Percentiles rank a stretch among this genome's conserved stretches.
These are phyloP conservation scores for Xylaria sp. DNA, from an alignment of 2,329 filamentous ascomycete species.

Conservation along the genomic window DNA sequence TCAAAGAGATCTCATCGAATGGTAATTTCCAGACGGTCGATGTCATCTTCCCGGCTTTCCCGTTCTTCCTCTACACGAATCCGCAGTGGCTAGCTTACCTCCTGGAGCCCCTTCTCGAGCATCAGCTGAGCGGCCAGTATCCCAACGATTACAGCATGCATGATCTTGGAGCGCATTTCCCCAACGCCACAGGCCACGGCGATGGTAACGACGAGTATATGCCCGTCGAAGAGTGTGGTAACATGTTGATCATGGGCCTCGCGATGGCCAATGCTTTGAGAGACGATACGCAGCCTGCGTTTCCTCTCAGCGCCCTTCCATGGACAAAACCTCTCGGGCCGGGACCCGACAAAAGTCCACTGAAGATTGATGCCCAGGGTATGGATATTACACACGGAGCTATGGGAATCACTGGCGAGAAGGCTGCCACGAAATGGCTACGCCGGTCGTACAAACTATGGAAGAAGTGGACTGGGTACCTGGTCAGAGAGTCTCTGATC, in stretches of 20 bases:
- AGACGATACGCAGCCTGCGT: conserved; percentile 68
- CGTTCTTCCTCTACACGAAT: conserved; percentile 88
- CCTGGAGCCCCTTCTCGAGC: conserved; percentile 81
- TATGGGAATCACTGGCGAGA: conserved; percentile 56
- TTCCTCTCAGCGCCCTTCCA: conserved; percentile 59
- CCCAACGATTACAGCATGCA: conserved; percentile 85
- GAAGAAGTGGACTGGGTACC: conserved; percentile 80
- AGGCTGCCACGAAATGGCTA: conserved; percentile 54
- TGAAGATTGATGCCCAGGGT: conserved; percentile 49
- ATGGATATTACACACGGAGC: conserved; percentile 72
- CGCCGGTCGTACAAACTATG: conserved; percentile 71
- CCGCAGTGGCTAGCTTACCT: conserved; percentile 83
- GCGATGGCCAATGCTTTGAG: conserved; percentile 79
- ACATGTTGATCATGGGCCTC: conserved; percentile 82
- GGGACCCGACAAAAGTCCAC: conserved; percentile 35
- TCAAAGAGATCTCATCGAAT: conserved; percentile 88
- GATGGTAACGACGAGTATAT: conserved; percentile 78
- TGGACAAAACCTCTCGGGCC: conserved; percentile 27
- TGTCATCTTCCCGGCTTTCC: conserved; percentile 87
- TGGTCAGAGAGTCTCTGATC: conserved; percentile 74
- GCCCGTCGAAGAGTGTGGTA: conserved; percentile 79
- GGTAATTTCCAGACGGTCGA: conserved; percentile 88
- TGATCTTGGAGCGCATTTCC: conserved; percentile 77
- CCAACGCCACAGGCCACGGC: conserved; percentile 78
- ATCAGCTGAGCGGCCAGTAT: conserved; percentile 84